Evolutionary conservation across 83 land plant species (phyloP).

Genomic region (Picea mariana): DNA sequence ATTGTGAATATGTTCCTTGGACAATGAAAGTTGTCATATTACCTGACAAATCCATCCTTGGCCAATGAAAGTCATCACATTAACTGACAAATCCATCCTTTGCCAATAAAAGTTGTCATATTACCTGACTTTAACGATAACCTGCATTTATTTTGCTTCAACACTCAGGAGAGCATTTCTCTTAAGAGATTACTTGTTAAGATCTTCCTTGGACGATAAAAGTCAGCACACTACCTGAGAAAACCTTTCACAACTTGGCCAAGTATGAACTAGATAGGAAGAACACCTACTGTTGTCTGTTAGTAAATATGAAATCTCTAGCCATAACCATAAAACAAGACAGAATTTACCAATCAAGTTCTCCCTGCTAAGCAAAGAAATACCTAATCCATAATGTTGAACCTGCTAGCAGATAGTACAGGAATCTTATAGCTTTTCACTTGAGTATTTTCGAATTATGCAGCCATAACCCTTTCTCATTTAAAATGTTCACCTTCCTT

Average conservation of each 20-base stretch:
- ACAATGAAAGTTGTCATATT: too few species aligned
- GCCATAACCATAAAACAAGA: neutral
- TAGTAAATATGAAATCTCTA: neutral
- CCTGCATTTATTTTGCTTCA: too few species aligned
- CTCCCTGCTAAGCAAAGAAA: neutral
- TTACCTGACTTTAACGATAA: too few species aligned
- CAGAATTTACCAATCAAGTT: neutral
- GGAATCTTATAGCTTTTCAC: neutral
- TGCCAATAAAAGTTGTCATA: too few species aligned
- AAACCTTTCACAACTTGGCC: neutral
- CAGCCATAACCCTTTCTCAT: neutral
- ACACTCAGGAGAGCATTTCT: too few species aligned
- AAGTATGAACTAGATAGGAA: neutral
- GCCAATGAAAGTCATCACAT: too few species aligned
- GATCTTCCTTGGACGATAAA: too few species aligned
- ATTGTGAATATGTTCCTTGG: too few species aligned
- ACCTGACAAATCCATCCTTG: too few species aligned
- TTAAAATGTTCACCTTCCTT: neutral
- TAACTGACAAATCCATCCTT: too few species aligned
- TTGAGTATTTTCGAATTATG: neutral
- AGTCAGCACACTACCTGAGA: too few species aligned
- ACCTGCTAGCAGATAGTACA: neutral
- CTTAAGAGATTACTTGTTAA: too few species aligned
- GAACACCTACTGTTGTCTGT: neutral
- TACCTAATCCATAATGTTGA: neutral